These are phyloP conservation scores for Neonectria faginata DNA, from an alignment of 2,329 filamentous ascomycete species.

Conservation along the genomic window DNA sequence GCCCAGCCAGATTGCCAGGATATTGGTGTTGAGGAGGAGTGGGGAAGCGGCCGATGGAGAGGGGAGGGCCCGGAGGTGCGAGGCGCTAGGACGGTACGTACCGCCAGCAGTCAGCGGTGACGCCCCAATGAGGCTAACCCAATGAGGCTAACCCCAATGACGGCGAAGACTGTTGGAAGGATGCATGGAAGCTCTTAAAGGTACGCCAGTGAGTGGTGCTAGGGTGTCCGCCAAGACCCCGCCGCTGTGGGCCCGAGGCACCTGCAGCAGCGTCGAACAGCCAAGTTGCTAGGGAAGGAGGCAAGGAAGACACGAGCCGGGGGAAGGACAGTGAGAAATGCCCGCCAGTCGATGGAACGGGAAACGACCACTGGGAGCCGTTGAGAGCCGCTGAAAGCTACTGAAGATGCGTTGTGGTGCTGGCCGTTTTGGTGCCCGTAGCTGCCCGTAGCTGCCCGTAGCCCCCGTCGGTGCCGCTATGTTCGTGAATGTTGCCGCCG, in stretches of 20 bases:
- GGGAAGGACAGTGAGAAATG: slow-evolving; percentile 1
- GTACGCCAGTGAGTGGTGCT: slow-evolving; percentile 24
- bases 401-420: slow-evolving; percentile 6
- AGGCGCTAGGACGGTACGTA: slow-evolving; percentile 15
- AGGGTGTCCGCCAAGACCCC: slow-evolving; percentile 29
- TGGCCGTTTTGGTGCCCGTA: slow-evolving; percentile 3
- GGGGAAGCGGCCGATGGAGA: slow-evolving; percentile 37
- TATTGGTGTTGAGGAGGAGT: slow-evolving; percentile 29
- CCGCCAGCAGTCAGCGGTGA: slow-evolving; percentile 14
- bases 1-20: slow-evolving; percentile 28
- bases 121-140: slow-evolving; percentile 30
- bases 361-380: slow-evolving; percentile 12
- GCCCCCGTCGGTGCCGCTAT: slow-evolving; percentile 19
- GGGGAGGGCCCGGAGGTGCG: slow-evolving; percentile 8
- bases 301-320: slow-evolving; percentile 17
- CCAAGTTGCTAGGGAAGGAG: slow-evolving; percentile 12
- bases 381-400: slow-evolving; percentile 11
- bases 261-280: slow-evolving; percentile 10
- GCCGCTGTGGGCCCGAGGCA: slow-evolving; percentile 32
- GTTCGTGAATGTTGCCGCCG: slow-evolving; percentile 35
- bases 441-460: slow-evolving; percentile 1
- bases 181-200: slow-evolving; percentile 43
- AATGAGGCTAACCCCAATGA: slow-evolving; percentile 30
- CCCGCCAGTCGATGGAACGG: neutral
- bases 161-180: slow-evolving; percentile 43